Evolutionary conservation across 805 yeast genomes (phyloP).

Genomic region (Schizosaccharomyces cryophilus): DNA sequence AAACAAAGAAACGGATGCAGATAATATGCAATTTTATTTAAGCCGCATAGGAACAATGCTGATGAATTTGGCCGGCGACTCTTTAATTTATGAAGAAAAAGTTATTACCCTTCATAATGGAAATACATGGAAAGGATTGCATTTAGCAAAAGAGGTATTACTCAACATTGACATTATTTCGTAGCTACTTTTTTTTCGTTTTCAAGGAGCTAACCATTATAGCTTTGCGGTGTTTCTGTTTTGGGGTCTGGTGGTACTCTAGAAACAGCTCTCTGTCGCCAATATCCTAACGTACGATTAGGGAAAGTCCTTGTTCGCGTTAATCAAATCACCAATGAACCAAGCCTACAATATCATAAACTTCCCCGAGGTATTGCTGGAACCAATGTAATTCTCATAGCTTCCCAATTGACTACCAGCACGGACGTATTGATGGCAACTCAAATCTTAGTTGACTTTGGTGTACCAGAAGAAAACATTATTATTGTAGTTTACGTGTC

Average conservation of each 20-base stretch:
- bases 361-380: constrained; percentile 24
- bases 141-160: constrained; percentile 17
- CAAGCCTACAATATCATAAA: constrained; percentile 62
- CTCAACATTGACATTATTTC: constrained; percentile 23
- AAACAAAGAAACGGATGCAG: not conserved
- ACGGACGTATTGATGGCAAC: constrained; percentile 90
- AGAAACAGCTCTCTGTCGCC: constrained; percentile 47
- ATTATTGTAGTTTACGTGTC: constrained; percentile 47
- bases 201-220: constrained; percentile 9
- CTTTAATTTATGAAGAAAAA: constrained; percentile 29
- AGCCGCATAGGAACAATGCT: constrained; percentile 29
- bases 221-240: constrained; percentile 9
- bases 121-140: constrained; percentile 23
- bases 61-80: constrained; percentile 45
- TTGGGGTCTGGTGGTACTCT: constrained; percentile 78
- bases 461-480: constrained; percentile 35
- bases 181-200: constrained; percentile 6
- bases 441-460: constrained; percentile 65
- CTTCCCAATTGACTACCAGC: constrained; percentile 75
- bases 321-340: constrained; percentile 77
- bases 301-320: constrained; percentile 77
- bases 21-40: constrained; percentile 4
- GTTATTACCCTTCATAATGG: constrained; percentile 62
- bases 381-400: constrained; percentile 34
- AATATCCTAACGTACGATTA: constrained; percentile 51